Percentiles rank a stretch among this genome's conserved stretches.
phyloP scores from a whole-genome alignment of 345 rosid species.

The Brassica juncea region DNA sequence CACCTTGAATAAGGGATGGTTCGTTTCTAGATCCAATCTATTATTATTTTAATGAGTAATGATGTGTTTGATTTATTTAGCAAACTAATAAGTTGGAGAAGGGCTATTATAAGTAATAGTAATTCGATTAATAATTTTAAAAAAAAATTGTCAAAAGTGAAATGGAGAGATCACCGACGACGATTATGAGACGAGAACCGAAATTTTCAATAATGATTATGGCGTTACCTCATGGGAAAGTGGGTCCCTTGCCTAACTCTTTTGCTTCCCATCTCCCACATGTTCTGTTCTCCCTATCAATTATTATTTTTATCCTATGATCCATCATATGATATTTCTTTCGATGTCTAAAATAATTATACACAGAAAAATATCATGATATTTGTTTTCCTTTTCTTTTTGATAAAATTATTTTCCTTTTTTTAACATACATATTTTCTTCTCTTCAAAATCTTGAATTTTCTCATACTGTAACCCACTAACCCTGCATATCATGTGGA shows the following conservation, averaged over 20 bases:
- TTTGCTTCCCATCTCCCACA: slow-evolving; percentile 48
- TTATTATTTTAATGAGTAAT: neutral
- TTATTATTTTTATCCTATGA: neutral
- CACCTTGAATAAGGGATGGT: slow-evolving; percentile 18
- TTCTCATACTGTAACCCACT: neutral
- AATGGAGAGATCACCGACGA: slow-evolving; percentile 52
- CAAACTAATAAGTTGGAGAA: slow-evolving; percentile 16
- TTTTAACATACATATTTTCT: too few relatives aligned
- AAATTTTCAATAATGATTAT: slow-evolving; percentile 27
- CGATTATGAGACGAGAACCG: slow-evolving; percentile 36
- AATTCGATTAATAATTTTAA: neutral
- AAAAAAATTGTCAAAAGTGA: slow-evolving; percentile 21
- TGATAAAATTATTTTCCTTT: neutral
- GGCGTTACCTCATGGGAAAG: slow-evolving; percentile 36
- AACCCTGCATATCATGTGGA: slow-evolving; percentile 20
- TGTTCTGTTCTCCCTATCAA: slow-evolving; percentile 37
- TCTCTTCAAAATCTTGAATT: neutral
- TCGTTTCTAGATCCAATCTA: slow-evolving; percentile 34
- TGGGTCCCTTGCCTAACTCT: slow-evolving; percentile 45
- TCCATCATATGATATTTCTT: neutral
- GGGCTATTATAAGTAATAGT: neutral
- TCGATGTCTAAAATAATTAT: neutral
- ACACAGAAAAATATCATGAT: neutral
- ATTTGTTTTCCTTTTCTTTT: neutral
- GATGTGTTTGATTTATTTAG: neutral